Evolutionary conservation across 75 land plant species (phyloP).

Genomic region (Pinus taeda): DNA sequence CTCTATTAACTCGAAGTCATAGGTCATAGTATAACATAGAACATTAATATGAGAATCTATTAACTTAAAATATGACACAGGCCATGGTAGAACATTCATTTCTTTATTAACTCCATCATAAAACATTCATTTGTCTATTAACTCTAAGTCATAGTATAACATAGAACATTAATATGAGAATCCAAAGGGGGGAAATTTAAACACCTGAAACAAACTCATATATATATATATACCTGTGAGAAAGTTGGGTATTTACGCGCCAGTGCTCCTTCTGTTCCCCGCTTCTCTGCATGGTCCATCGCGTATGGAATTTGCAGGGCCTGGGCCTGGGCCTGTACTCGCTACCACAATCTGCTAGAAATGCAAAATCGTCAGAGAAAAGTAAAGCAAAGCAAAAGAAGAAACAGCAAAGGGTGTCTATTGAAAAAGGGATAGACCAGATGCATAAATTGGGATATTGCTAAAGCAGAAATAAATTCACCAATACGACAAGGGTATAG

Average conservation of each 20-base stretch:
- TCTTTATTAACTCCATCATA: too few species aligned
- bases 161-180: background rate
- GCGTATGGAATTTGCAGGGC: background rate
- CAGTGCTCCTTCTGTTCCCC: background rate
- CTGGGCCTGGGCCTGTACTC: background rate
- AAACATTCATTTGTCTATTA: too few species aligned
- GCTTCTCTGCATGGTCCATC: slow-evolving; percentile 3
- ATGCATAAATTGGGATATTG: background rate
- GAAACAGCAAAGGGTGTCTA: background rate
- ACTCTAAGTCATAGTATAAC: too few species aligned
- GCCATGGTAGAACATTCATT: too few species aligned
- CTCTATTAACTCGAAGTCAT: too few species aligned
- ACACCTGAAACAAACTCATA: background rate
- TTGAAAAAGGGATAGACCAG: background rate
- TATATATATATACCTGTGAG: background rate
- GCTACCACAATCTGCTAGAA: background rate
- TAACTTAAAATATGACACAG: too few species aligned
- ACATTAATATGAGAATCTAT: background rate
- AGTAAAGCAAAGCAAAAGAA: background rate
- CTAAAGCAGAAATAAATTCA: background rate
- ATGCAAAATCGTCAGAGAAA: background rate
- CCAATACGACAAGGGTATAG: background rate
- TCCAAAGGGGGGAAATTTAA: background rate
- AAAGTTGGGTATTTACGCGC: background rate
- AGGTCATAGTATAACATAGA: too few species aligned